Conservation (phyloP, 495 filamentous ascomycete species). For the Parachaetomium inaequale region DNA sequence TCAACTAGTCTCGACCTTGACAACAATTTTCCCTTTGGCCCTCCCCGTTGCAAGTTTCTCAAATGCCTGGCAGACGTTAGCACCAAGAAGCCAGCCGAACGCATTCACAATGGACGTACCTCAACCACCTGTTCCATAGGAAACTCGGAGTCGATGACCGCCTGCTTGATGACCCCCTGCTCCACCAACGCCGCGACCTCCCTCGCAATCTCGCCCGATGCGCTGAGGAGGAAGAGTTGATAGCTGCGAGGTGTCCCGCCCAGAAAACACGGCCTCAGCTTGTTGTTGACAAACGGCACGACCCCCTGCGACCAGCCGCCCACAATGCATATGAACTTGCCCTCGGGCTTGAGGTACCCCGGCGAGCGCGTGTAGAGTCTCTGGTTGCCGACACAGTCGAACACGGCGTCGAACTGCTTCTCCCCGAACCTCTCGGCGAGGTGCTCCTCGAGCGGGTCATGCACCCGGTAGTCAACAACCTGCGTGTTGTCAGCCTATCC, state of each 20-base stretch:
- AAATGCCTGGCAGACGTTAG: constrained; percentile 23
- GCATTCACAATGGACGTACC: constrained; percentile 22
- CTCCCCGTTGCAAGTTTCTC: constrained; percentile 35
- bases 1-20: constrained; percentile 25
- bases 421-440: constrained; percentile 29
- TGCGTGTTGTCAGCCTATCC: constrained; percentile 7
- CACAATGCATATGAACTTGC: constrained; percentile 40
- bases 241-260: constrained; percentile 40
- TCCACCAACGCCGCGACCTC: constrained; percentile 29
- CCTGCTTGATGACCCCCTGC: constrained; percentile 30
- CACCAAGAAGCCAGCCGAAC: neutral
- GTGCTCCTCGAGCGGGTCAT: constrained; percentile 26
- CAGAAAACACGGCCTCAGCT: constrained; percentile 32
- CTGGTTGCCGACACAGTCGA: constrained; percentile 41
- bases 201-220: constrained; percentile 23
- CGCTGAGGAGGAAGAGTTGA: constrained; percentile 33
- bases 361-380: constrained; percentile 32
- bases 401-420: constrained; percentile 37
- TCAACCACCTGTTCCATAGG: constrained; percentile 31
- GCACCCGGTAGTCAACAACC: constrained; percentile 38
- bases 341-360: constrained; percentile 36
- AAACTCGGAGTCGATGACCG: constrained; percentile 39
- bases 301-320: constrained; percentile 30
- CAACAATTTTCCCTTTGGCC: constrained; percentile 39
- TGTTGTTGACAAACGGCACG: constrained; percentile 33